These are phyloP conservation scores for Neonectria hederae DNA, from an alignment of 2,329 filamentous ascomycete genomes.

Conservation along the genomic window DNA sequence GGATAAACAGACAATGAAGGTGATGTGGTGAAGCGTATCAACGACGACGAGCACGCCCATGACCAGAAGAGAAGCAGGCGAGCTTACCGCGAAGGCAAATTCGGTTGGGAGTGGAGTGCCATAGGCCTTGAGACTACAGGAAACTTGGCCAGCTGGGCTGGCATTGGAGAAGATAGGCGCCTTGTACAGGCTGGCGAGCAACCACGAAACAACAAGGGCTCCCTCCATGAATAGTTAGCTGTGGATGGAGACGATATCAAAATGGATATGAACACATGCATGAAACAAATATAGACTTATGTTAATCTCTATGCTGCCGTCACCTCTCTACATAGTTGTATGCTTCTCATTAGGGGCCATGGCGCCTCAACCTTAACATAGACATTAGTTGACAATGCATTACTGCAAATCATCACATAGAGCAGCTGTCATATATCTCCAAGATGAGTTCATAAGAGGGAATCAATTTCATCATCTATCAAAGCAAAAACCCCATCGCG, in stretches of 20 bases:
- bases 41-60: neutral
- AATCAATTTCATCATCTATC: constrained; percentile 48
- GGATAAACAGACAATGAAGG: constrained; percentile 5
- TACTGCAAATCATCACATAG: neutral
- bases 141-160: constrained; percentile 9
- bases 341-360: neutral
- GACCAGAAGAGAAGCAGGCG: constrained; percentile 6
- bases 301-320: constrained; percentile 31
- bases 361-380: neutral
- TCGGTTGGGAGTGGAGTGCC: too few relatives aligned
- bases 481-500: constrained; percentile 35
- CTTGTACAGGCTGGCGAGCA: constrained; percentile 10
- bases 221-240: neutral
- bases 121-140: neutral
- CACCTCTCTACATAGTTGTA: neutral
- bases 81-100: neutral
- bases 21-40: neutral
- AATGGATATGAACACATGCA: constrained; percentile 35
- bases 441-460: constrained; percentile 29
- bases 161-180: constrained; percentile 5
- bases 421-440: neutral
- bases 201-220: constrained; percentile 5
- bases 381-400: neutral
- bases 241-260: constrained; percentile 20
- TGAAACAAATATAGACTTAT: constrained; percentile 33